phyloP scores from a whole-genome alignment of 2,329 filamentous ascomycete genomes.

The Aspergillus ustus region DNA sequence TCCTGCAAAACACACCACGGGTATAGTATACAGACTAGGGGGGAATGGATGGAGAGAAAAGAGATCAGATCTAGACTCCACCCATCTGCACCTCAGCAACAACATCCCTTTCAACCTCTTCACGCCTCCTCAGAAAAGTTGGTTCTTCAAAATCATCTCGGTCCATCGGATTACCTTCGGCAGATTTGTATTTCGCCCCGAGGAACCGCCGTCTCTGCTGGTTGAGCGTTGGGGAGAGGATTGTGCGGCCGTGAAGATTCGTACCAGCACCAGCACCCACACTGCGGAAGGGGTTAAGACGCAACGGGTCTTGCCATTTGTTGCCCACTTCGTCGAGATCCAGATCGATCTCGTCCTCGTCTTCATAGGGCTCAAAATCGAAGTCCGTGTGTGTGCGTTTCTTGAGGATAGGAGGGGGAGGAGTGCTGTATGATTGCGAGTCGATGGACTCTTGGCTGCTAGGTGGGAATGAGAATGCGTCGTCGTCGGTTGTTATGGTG shows the following conservation, averaged over 20 bases:
- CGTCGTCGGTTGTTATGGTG: constrained; percentile 41
- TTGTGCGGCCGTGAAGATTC: constrained; percentile 33
- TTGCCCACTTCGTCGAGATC: constrained; percentile 14
- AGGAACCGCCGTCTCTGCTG: constrained; percentile 34
- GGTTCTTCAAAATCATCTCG: constrained; percentile 53
- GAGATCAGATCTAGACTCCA: constrained; percentile 29
- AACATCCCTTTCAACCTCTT: constrained; percentile 42
- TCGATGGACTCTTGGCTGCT: constrained; percentile 44
- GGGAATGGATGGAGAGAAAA: background rate
- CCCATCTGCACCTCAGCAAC: constrained; percentile 37
- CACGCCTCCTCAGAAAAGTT: constrained; percentile 47
- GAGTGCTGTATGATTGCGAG: constrained; percentile 25
- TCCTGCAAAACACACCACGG: background rate
- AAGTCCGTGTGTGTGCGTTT: constrained; percentile 50
- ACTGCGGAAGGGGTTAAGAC: background rate
- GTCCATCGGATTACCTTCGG: constrained; percentile 31
- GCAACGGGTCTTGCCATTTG: constrained; percentile 26
- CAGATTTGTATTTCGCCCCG: constrained; percentile 15
- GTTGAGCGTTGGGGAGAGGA: constrained; percentile 39
- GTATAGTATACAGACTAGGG: background rate
- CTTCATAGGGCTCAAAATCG: constrained; percentile 43
- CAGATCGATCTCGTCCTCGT: background rate
- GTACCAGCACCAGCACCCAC: constrained; percentile 6
- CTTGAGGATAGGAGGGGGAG: constrained; percentile 34
- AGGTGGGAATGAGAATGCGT: constrained; percentile 45